Evolutionary conservation across 169 alveolate species (phyloP).

Genomic region (Plasmodium berghei): DNA sequence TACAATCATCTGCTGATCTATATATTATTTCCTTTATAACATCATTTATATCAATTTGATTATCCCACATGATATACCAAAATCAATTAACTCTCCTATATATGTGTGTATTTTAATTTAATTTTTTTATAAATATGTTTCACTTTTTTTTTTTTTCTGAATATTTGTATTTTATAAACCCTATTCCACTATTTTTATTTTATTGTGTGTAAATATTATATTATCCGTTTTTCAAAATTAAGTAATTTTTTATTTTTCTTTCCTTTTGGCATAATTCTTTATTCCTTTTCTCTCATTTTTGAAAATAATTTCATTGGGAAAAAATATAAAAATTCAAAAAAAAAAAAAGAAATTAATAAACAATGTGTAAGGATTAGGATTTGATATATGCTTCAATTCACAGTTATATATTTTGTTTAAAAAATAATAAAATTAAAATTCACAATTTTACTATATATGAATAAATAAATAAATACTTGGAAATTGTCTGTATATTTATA

Average conservation of each 20-base stretch:
- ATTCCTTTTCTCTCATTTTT: neutral
- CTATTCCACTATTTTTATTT: no score
- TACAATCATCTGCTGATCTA: constrained; percentile 65
- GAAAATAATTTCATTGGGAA: neutral
- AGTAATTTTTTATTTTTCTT: neutral
- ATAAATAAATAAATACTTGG: no score
- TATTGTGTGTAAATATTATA: no score
- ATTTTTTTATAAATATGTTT: neutral
- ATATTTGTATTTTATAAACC: no score
- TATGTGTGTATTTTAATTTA: neutral
- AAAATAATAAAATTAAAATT: no score
- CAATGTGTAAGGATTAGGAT: neutral
- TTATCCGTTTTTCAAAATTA: neutral
- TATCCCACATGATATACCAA: no score
- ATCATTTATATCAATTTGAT: constrained; percentile 9
- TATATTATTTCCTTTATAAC: constrained; percentile 64
- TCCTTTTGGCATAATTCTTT: neutral
- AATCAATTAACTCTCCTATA: no score
- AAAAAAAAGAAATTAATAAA: neutral
- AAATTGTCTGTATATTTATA: no score
- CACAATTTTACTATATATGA: no score
- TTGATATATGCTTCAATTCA: no score
- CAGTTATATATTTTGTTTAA: no score
- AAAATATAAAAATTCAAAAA: no score
- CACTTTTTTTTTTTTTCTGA: neutral